Evolutionary conservation across 164 flowering plant species (phyloP).

Genomic region (Tetrastigma voinierianum): DNA sequence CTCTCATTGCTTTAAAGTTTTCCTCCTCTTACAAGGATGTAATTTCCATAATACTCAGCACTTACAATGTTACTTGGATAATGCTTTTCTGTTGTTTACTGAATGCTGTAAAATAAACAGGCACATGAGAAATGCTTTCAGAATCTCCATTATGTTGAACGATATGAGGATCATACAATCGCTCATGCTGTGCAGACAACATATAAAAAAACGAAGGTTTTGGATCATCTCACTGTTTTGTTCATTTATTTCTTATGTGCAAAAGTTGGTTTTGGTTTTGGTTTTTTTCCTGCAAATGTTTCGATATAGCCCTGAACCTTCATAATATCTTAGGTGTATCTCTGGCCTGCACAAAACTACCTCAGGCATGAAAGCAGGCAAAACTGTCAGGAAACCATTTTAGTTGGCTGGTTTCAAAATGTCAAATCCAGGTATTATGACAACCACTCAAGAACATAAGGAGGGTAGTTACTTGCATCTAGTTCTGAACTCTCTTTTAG

Average conservation of each 20-base stretch:
- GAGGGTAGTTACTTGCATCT: background rate
- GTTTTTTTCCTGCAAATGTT: background rate
- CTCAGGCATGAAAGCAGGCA: constrained; percentile 87
- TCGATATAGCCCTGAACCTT: background rate
- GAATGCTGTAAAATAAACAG: constrained; percentile 32
- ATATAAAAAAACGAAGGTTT: constrained; percentile 92
- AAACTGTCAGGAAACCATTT: constrained; percentile 60
- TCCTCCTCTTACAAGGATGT: background rate
- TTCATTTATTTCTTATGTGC: background rate
- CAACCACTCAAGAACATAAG: background rate
- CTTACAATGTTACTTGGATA: background rate
- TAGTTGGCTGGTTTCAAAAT: constrained; percentile 89
- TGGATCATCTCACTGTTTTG: background rate
- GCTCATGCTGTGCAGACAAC: constrained; percentile 82
- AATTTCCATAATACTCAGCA: background rate
- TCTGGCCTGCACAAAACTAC: constrained; percentile 84
- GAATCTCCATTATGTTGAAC: constrained; percentile 85
- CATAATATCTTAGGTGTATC: constrained; percentile 51
- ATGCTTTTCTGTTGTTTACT: background rate
- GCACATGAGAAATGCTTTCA: constrained; percentile 94
- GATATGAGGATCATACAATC: constrained; percentile 90
- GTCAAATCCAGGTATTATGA: constrained; percentile 77
- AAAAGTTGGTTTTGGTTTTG: background rate
- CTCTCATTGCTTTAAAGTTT: no score
- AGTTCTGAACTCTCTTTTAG: constrained; percentile 28